Conservation (phyloP, 495 filamentous ascomycete species). For the Podospora sp. region DNA sequence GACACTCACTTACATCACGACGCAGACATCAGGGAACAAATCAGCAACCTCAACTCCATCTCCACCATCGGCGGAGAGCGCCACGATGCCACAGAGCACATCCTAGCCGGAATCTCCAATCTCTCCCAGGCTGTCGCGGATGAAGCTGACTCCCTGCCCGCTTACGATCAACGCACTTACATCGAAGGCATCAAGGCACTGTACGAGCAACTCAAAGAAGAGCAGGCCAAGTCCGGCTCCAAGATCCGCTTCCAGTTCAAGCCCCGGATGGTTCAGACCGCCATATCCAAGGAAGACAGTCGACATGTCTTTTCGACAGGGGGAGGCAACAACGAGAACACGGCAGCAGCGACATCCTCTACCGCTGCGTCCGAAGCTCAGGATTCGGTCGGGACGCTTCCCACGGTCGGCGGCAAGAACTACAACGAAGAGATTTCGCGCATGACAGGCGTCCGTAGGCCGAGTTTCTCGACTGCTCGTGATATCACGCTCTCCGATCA, state of each 20-base stretch:
- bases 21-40: slow-evolving; percentile 47
- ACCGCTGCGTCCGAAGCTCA: slow-evolving; percentile 30
- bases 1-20: slow-evolving; percentile 1
- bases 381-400: slow-evolving; percentile 34
- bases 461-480: slow-evolving; percentile 61
- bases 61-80: slow-evolving; percentile 47
- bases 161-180: slow-evolving; percentile 51
- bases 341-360: slow-evolving; percentile 19
- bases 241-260: slow-evolving; percentile 54
- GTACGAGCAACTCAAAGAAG: slow-evolving; percentile 47
- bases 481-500: slow-evolving; percentile 68
- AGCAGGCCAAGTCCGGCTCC: slow-evolving; percentile 42
- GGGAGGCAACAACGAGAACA: not conserved
- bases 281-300: slow-evolving; percentile 18
- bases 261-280: slow-evolving; percentile 30
- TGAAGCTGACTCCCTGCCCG: slow-evolving; percentile 45
- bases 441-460: slow-evolving; percentile 48
- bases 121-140: slow-evolving; percentile 50
- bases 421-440: slow-evolving; percentile 55
- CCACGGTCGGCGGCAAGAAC: slow-evolving; percentile 42
- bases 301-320: slow-evolving; percentile 2
- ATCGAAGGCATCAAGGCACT: slow-evolving; percentile 46
- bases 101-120: slow-evolving; percentile 47
- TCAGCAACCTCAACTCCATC: slow-evolving; percentile 38
- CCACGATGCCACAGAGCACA: slow-evolving; percentile 48